phyloP scores from a whole-genome alignment of 495 filamentous ascomycete genomes.

The Podospora australis region DNA sequence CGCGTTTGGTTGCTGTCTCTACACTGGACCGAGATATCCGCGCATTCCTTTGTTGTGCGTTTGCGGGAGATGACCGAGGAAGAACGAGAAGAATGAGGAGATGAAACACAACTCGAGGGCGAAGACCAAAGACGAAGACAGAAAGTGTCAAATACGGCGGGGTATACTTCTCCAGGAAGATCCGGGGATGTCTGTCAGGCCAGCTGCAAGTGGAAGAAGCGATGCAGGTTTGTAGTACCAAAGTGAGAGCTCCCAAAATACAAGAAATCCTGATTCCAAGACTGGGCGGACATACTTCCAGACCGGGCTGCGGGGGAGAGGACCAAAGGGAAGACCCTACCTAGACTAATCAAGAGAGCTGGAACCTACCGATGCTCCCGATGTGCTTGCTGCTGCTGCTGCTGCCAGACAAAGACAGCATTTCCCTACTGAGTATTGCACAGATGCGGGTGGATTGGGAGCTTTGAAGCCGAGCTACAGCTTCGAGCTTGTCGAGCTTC shows the following conservation, averaged over 20 bases:
- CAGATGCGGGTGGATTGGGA: not conserved
- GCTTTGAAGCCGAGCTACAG: constrained; percentile 1
- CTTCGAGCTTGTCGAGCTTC: constrained; percentile 2
- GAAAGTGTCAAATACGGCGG: constrained; percentile 1
- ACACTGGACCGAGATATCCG: not conserved
- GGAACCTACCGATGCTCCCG: not conserved
- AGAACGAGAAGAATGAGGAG: not conserved
- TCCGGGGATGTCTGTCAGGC: too few species aligned
- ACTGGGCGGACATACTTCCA: not conserved
- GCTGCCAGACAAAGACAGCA: constrained; percentile 3
- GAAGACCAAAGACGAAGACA: not conserved
- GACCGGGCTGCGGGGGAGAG: constrained; percentile 4
- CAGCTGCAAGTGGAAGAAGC: too few species aligned
- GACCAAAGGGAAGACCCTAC: not conserved
- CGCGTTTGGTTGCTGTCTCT: not conserved
- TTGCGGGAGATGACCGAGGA: not conserved
- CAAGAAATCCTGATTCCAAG: constrained; percentile 5
- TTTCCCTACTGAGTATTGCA: not conserved
- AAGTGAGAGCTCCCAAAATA: not conserved
- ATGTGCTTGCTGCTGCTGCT: not conserved
- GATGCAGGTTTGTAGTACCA: not conserved
- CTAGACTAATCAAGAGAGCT: not conserved
- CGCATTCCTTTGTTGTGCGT: constrained; percentile 10
- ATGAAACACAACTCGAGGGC: not conserved
- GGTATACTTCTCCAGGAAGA: too few species aligned